Percentiles rank a stretch among this genome's conserved stretches.
phyloP scores from a whole-genome alignment of 1,139 yeast genomes.

The Zygoascus meyerae region DNA sequence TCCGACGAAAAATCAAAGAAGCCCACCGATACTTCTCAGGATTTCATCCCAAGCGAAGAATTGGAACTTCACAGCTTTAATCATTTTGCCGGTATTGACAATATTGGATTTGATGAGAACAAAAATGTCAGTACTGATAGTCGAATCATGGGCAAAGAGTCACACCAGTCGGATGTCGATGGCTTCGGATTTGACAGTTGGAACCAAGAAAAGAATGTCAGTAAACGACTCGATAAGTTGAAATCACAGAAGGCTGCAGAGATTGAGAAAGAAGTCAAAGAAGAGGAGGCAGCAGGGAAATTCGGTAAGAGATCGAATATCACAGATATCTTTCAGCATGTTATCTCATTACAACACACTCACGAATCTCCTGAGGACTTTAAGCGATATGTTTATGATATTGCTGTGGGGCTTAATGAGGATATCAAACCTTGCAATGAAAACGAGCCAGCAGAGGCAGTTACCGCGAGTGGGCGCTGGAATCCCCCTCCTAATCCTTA shows the following conservation, averaged over 20 bases:
- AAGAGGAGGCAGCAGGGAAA: neutral
- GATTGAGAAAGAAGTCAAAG: neutral
- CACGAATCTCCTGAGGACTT: slow-evolving; percentile 9
- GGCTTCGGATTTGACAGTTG: slow-evolving; percentile 63
- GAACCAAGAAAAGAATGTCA: slow-evolving; percentile 19
- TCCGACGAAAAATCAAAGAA: neutral
- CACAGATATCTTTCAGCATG: slow-evolving; percentile 8
- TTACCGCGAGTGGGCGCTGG: slow-evolving; percentile 2
- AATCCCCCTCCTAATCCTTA: slow-evolving; percentile 56
- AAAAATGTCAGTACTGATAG: slow-evolving; percentile 77
- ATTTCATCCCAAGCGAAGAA: slow-evolving; percentile 14
- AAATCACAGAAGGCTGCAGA: slow-evolving; percentile 2
- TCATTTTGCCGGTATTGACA: slow-evolving; percentile 83
- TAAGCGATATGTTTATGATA: slow-evolving; percentile 18
- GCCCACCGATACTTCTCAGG: neutral
- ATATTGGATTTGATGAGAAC: slow-evolving; percentile 75
- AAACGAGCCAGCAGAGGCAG: neutral
- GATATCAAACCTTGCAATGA: neutral
- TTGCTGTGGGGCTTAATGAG: slow-evolving; percentile 2
- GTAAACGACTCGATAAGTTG: slow-evolving; percentile 4
- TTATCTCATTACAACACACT: slow-evolving; percentile 6
- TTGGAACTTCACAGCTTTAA: slow-evolving; percentile 59
- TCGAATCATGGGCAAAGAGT: slow-evolving; percentile 61
- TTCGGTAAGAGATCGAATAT: neutral
- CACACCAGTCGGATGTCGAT: slow-evolving; percentile 64